Base-by-base conservation (phyloP, 2,329 filamentous ascomycete species). In the Penicillium palitans region DNA sequence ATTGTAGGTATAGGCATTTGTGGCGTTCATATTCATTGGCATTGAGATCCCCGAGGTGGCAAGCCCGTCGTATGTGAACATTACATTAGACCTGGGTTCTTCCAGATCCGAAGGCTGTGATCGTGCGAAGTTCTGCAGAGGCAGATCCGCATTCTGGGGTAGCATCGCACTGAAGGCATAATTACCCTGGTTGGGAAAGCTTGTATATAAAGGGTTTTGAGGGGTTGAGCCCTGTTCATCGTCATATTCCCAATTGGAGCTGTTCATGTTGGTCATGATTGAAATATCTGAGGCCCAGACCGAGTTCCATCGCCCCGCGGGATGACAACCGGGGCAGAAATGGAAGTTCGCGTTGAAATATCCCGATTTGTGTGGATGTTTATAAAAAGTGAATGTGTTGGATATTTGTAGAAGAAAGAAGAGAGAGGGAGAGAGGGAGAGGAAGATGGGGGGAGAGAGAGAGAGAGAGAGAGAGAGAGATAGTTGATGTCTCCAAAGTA, bases 61-160 rank as follows among this genome's bases (percentile, higher is more conserved):
- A 21, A 62, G 57, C 12, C 63, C 46, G 49, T 72, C 68, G 52
- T 72, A 72, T 6, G 63, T 47, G 44, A 70, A 57, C 60, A 72
- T 68, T 2, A 63, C 55, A 54, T 67, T 68, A n/a, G 66, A 58
- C 31, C 66, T 52, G 21, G 60, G 70, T n/a, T 60, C 61, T 33
- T 65, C 67, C 27, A 66, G 27, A 1, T 64, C 55, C 3, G 21
- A 44, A 41, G 46, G 50, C 29, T 58, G 61, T 17, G 51, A 19
- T 19, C 58, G 64, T 17, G 61, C 58, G 33, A 65, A 64, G 24
- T 45, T 47, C 41, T 66, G 63, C 42, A 65, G 25, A 19, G 64
- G 46, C 9, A 66, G 35, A 25, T 64, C 61, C 17, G 56, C 40
- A 13, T 66, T 56, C 19, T 66, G 62, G 9, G 64, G 57, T 17